Conservation (phyloP, 345 rosid species). For the Corchorus olitorius region DNA sequence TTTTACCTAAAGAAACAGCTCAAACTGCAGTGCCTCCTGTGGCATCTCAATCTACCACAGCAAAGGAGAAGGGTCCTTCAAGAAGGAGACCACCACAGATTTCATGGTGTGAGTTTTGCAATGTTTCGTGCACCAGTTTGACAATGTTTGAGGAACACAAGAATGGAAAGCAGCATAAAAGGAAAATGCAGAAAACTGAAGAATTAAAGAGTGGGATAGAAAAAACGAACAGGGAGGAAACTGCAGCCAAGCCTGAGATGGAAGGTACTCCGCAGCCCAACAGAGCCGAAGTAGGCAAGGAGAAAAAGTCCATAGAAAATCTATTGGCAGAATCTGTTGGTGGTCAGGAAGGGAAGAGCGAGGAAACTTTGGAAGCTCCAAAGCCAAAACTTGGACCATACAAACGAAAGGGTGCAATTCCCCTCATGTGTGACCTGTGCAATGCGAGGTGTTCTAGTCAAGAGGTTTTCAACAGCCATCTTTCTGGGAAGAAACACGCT, state of each 20-base stretch:
- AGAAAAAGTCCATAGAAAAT: slow-evolving; percentile 13
- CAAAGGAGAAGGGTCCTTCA: slow-evolving; percentile 16
- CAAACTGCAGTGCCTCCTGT: neutral
- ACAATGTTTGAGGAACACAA: slow-evolving; percentile 44
- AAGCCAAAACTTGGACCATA: slow-evolving; percentile 23
- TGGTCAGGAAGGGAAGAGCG: slow-evolving; percentile 25
- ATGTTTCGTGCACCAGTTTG: slow-evolving; percentile 39
- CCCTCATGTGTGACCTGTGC: slow-evolving; percentile 40
- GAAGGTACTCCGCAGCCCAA: slow-evolving; percentile 14
- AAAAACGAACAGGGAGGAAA: slow-evolving; percentile 11
- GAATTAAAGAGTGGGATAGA: slow-evolving; percentile 24
- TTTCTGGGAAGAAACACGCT: slow-evolving; percentile 43
- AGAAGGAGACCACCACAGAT: slow-evolving; percentile 10
- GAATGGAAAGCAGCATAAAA: slow-evolving; percentile 43
- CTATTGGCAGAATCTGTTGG: slow-evolving; percentile 1
- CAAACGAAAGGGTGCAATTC: slow-evolving; percentile 34
- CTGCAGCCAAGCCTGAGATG: slow-evolving; percentile 17
- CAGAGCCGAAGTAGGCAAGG: slow-evolving; percentile 8
- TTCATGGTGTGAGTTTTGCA: slow-evolving; percentile 44
- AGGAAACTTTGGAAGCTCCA: slow-evolving; percentile 22
- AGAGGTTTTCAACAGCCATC: slow-evolving; percentile 39
- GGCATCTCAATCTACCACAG: slow-evolving; percentile 18
- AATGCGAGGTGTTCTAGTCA: slow-evolving; percentile 40
- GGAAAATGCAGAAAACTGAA: slow-evolving; percentile 32
- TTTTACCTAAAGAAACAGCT: slow-evolving; percentile 22